phyloP scores from a whole-genome alignment of 2,329 filamentous ascomycete species.

The Eutypa lata region DNA sequence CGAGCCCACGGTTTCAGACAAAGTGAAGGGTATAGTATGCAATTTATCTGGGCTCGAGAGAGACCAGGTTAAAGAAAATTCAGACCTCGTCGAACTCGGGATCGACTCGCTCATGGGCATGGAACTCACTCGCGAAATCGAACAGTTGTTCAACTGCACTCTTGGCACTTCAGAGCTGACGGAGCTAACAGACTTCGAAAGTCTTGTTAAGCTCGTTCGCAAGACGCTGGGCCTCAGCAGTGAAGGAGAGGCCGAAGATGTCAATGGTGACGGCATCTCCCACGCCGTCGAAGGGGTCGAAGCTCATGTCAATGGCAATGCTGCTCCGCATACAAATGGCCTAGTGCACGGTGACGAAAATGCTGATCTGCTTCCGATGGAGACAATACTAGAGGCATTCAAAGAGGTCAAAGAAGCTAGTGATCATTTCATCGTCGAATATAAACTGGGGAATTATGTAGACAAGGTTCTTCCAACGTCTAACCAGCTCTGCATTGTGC shows the following conservation, averaged over 20 bases:
- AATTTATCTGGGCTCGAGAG: constrained; percentile 32
- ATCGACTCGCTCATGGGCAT: constrained; percentile 49
- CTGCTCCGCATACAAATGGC: not conserved
- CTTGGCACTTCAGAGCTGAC: constrained; percentile 25
- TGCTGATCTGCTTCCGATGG: constrained; percentile 1
- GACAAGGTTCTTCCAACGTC: constrained; percentile 22
- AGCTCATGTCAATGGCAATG: not conserved
- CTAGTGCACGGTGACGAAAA: too few species aligned
- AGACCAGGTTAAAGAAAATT: constrained; percentile 30
- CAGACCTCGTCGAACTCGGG: constrained; percentile 36
- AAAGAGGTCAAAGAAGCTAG: constrained; percentile 23
- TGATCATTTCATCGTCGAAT: constrained; percentile 25
- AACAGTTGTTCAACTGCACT: constrained; percentile 31
- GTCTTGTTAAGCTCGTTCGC: constrained; percentile 22
- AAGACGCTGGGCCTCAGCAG: constrained; percentile 3
- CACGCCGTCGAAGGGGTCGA: not conserved
- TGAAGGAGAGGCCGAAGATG: not conserved
- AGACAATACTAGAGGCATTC: constrained; percentile 24
- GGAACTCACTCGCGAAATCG: constrained; percentile 41
- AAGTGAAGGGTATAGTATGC: constrained; percentile 13
- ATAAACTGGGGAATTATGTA: constrained; percentile 20
- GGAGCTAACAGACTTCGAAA: constrained; percentile 25
- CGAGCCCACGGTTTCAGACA: constrained; percentile 3
- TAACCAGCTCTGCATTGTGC: constrained; percentile 13
- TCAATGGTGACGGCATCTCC: constrained; percentile 1